Evolutionary conservation across 495 filamentous ascomycete genomes (phyloP).

Genomic region (Penicillium roqueforti): DNA sequence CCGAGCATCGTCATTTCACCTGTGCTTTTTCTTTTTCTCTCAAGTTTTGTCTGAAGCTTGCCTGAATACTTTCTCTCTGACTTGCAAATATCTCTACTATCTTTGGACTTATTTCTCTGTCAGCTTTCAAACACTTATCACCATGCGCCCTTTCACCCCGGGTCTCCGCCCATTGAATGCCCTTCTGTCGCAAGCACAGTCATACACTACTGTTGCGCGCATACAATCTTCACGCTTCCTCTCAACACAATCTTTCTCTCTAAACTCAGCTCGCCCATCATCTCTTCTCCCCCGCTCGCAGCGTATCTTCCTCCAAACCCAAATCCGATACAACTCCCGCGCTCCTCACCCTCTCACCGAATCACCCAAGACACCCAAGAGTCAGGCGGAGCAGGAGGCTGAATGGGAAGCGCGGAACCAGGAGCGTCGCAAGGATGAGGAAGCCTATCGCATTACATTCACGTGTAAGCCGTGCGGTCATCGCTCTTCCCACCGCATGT

Average conservation of each 20-base stretch:
- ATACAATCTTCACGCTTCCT: slow-evolving; percentile 12
- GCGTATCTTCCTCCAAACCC: slow-evolving; percentile 5
- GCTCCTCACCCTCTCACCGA: slow-evolving; percentile 31
- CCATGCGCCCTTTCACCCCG: slow-evolving; percentile 21
- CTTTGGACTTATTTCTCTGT: not conserved
- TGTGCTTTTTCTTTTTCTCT: not conserved
- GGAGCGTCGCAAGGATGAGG: slow-evolving; percentile 47
- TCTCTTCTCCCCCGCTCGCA: slow-evolving; percentile 1
- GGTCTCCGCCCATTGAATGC: slow-evolving; percentile 20
- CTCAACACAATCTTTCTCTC: slow-evolving; percentile 11
- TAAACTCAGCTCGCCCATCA: slow-evolving; percentile 3
- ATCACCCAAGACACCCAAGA: slow-evolving; percentile 11
- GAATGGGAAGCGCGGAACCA: slow-evolving; percentile 30
- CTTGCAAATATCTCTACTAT: not conserved
- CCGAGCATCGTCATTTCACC: slow-evolving; percentile 5
- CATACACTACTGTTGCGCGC: slow-evolving; percentile 8
- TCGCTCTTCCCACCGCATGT: slow-evolving; percentile 72
- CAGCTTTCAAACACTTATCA: not conserved
- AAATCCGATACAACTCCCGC: slow-evolving; percentile 31
- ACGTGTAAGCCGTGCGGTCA: slow-evolving; percentile 82
- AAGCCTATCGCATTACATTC: slow-evolving; percentile 79
- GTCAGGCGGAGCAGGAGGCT: slow-evolving; percentile 25
- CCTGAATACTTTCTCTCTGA: not conserved
- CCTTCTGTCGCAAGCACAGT: slow-evolving; percentile 7
- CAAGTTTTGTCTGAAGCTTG: too few relatives aligned